phyloP scores from a whole-genome alignment of 1,284 basidiomycete genomes.

The Moniliella sp. region DNA sequence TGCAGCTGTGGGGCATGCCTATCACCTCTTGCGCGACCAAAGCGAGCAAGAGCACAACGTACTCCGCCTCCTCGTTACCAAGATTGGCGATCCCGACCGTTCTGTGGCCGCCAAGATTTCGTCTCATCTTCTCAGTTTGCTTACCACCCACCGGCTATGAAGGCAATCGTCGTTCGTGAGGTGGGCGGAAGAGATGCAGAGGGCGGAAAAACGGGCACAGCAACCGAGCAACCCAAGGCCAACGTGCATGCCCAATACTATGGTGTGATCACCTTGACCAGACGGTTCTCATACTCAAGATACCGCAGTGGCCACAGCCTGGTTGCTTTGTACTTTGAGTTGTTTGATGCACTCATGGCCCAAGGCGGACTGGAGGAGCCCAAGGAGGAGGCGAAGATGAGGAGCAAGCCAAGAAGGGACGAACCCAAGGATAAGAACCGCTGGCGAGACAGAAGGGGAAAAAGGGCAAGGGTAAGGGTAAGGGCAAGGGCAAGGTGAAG shows the following conservation, averaged over 20 bases:
- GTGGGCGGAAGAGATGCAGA: conserved; percentile 41
- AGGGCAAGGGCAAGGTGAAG: conserved; percentile 3
- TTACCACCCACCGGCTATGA: conserved; percentile 89
- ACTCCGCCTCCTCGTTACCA: conserved; percentile 74
- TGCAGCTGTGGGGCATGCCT: conserved; percentile 48
- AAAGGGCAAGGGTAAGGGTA: conserved; percentile 12
- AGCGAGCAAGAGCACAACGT: conserved; percentile 95
- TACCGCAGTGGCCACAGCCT: conserved; percentile 56
- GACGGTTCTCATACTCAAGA: conserved; percentile 51
- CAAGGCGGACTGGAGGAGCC: conserved; percentile 7
- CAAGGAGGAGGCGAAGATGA: conserved; percentile 8
- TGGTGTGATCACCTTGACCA: conserved; percentile 82
- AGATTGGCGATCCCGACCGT: conserved; percentile 58
- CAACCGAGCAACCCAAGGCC: conserved; percentile 3
- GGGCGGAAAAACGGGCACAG: conserved; percentile 2
- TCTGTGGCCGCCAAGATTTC: conserved; percentile 72
- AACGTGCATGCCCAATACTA: conserved; percentile 61
- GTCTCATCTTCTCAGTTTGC: conserved; percentile 64
- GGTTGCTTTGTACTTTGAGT: conserved; percentile 78
- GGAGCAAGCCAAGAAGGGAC: conserved; percentile 2
- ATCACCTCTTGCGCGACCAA: conserved; percentile 61
- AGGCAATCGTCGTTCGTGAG: conserved; percentile 67
- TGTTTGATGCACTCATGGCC: conserved; percentile 52
- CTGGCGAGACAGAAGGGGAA: conserved; percentile 33
- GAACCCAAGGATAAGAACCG: conserved; percentile 34